Evolutionary conservation across 345 rosid species (phyloP), one percentile per base, ranked within the genome.

Genomic region (Dimocarpus longan): DNA sequence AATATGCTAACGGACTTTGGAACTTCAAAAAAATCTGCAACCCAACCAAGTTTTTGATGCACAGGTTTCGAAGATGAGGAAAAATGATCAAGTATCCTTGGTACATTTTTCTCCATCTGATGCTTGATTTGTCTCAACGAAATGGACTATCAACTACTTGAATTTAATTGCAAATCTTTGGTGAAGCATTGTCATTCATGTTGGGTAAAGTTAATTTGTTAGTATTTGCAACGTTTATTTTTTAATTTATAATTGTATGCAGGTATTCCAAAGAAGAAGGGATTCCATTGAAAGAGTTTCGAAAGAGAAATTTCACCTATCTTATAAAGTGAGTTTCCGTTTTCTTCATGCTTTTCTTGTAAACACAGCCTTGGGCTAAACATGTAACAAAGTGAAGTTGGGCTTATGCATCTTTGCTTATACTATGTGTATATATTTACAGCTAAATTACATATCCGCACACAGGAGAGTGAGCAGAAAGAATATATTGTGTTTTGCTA

Each of bases 261-360:
- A 96, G 99, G 81, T 96, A 96, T 79, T 93, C 98, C 56, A 96
- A 96, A 88, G 99, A 94, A 91, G 99, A 96, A 86, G 88, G 82
- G 77, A 92, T 94, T 80, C 77, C 70, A 26, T 68, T 84, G 74
- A 78, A 85, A 74, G 98, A 91, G 86, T 84, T 86, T 63, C 66
- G 43, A 37, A 66, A 43, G 76, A 85, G 89, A 81, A 94, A 94
- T 85, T 92, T 93, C 86, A 91, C 98, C 1, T 93, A 89, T 87
- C 93, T 94, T 54, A 79, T 94, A 63, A 96, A 92, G 98, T 94
- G 77, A 84, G 88, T 75, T 52, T 64, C 19, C 16, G 4, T 69
- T 11, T 15, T 43, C 26, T 40, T 13, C 10, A 52, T 48, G 75
- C 24, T 8, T 39, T 66, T 50, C 40, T 70, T 69, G 54, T 11